Percentiles rank a stretch among this genome's conserved stretches.
Conservation (phyloP, 2,329 filamentous ascomycete genomes). For the Pseudopithomyces chartarum region DNA sequence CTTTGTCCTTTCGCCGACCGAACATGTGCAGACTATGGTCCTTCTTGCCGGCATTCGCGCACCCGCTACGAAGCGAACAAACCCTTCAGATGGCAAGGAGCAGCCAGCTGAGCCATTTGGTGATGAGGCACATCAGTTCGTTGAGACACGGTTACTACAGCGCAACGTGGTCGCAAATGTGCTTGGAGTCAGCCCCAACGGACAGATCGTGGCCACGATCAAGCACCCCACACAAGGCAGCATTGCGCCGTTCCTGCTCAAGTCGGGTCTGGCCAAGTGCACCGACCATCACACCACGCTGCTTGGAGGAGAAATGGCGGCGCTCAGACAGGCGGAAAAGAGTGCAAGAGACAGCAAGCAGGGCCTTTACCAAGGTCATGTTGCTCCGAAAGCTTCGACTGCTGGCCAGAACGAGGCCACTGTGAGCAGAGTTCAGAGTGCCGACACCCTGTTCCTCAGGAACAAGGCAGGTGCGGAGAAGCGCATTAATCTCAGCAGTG, state of each 20-base stretch:
- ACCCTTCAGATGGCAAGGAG: constrained; percentile 76
- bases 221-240: constrained; percentile 84
- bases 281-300: constrained; percentile 95
- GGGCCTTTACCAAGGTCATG: constrained; percentile 81
- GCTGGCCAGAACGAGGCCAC: constrained; percentile 75
- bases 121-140: constrained; percentile 85
- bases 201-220: constrained; percentile 85
- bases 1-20: constrained; percentile 76
- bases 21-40: constrained; percentile 88
- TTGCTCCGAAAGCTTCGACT: constrained; percentile 65
- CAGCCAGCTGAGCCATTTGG: constrained; percentile 88
- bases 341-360: constrained; percentile 76
- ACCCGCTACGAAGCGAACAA: constrained; percentile 84
- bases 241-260: constrained; percentile 88
- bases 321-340: constrained; percentile 84
- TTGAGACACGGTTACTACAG: constrained; percentile 84
- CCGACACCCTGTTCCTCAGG: constrained; percentile 85
- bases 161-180: constrained; percentile 82
- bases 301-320: constrained; percentile 85
- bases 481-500: constrained; percentile 88
- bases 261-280: constrained; percentile 88
- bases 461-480: constrained; percentile 86
- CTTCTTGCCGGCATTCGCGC: constrained; percentile 87
- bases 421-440: constrained; percentile 83
- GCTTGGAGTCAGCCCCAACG: constrained; percentile 85